Conservation (phyloP, 2,329 filamentous ascomycete species). For the Colletotrichum lini region DNA sequence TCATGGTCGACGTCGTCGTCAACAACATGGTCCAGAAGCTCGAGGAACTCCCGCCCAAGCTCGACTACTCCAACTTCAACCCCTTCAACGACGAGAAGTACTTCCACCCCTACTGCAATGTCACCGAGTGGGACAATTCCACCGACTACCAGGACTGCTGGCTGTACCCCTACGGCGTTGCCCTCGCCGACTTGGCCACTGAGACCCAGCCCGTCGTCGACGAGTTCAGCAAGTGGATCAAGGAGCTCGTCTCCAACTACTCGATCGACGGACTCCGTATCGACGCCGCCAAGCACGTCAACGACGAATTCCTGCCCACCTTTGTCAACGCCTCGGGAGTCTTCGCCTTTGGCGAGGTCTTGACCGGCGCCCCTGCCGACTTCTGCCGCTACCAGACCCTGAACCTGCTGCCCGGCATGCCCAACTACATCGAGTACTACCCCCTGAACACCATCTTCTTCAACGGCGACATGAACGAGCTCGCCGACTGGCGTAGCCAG, state of each 20-base stretch:
- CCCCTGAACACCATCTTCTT: conserved; percentile 42
- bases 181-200: conserved; percentile 75
- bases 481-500: conserved; percentile 46
- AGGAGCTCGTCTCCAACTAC: conserved; percentile 70
- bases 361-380: conserved; percentile 65
- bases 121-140: conserved; percentile 67
- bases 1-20: conserved; percentile 70
- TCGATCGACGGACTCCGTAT: conserved; percentile 73
- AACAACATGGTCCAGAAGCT: conserved; percentile 62
- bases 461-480: conserved; percentile 47
- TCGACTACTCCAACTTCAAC: conserved; percentile 45
- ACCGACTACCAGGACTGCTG: conserved; percentile 70
- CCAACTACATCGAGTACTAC: conserved; percentile 72
- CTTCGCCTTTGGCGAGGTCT: conserved; percentile 74
- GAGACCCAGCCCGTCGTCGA: conserved; percentile 61
- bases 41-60: conserved; percentile 62
- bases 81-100: conserved; percentile 66
- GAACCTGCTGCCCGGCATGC: conserved; percentile 67
- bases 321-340: conserved; percentile 70
- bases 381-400: conserved; percentile 70
- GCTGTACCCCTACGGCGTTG: conserved; percentile 67
- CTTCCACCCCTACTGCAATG: conserved; percentile 74
- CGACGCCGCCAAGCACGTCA: conserved; percentile 75
- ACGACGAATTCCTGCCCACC: conserved; percentile 69
- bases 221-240: conserved; percentile 71